Evolutionary conservation across 148 eudicot species (phyloP).

Genomic region (Tetragonia tetragonoides): DNA sequence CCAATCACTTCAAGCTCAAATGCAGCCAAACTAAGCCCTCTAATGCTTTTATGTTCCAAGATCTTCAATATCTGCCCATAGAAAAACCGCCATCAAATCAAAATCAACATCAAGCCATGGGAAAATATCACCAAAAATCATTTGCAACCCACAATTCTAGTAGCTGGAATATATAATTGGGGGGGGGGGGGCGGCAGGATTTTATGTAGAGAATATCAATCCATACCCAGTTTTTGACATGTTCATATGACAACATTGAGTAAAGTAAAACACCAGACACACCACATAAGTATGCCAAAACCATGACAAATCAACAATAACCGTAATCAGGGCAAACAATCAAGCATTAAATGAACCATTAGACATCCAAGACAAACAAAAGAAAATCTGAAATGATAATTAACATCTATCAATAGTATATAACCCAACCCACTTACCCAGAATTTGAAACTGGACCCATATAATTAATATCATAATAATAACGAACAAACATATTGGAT

Average conservation of each 20-base stretch:
- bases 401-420: neutral
- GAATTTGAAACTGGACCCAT: neutral
- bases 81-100: neutral
- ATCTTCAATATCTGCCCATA: constrained; percentile 72
- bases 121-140: neutral
- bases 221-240: too few relatives aligned
- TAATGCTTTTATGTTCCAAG: constrained; percentile 63
- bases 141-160: neutral
- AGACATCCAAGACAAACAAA: neutral
- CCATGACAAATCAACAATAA: neutral
- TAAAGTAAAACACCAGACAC: neutral
- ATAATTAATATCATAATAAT: neutral
- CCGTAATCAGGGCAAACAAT: neutral
- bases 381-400: neutral
- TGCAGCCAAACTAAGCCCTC: constrained; percentile 76
- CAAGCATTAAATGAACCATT: neutral
- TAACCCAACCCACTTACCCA: too few relatives aligned
- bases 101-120: neutral
- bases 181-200: too few relatives aligned
- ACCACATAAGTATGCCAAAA: neutral
- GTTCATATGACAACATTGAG: neutral
- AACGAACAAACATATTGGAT: neutral
- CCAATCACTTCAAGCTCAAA: constrained; percentile 97
- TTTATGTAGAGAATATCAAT: too few relatives aligned
- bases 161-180: neutral